A percentile compares a stretch with the other conserved stretches of the same genome.
Evolutionary conservation across 2,329 filamentous ascomycete species (phyloP).

Genomic region (Exophiala sp.): DNA sequence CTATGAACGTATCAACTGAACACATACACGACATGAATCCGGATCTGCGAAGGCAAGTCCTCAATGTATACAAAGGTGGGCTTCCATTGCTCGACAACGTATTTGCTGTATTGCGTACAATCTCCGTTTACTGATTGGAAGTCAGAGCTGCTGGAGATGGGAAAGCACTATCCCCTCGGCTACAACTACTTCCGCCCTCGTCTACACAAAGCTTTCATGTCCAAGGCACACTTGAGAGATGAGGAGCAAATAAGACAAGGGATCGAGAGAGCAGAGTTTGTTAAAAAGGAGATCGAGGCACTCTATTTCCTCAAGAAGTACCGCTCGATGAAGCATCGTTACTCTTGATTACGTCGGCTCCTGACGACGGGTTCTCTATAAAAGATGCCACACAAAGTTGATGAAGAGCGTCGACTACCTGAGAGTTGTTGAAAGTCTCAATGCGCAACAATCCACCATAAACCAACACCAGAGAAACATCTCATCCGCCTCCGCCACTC

Average conservation of each 20-base stretch:
- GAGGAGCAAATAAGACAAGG: conserved; percentile 69
- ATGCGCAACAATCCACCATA: too few species aligned
- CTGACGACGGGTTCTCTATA: background rate
- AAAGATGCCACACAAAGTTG: too few species aligned
- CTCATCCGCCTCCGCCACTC: too few species aligned
- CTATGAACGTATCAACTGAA: too few species aligned
- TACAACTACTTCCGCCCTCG: conserved; percentile 74
- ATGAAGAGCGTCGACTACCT: too few species aligned
- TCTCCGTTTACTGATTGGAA: background rate
- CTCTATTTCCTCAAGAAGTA: conserved; percentile 51
- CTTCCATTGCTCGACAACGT: background rate
- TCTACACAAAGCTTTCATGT: conserved; percentile 77
- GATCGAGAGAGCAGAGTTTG: conserved; percentile 74
- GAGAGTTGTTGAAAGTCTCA: too few species aligned
- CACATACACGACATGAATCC: too few species aligned
- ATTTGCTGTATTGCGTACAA: too few species aligned
- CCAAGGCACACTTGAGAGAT: conserved; percentile 63
- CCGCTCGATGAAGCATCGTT: conserved; percentile 23
- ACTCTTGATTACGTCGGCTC: conserved; percentile 14
- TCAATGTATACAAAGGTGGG: conserved; percentile 80
- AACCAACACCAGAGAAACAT: too few species aligned
- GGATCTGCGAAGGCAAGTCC: conserved; percentile 68
- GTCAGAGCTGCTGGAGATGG: conserved; percentile 74
- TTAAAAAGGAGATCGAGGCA: conserved; percentile 92
- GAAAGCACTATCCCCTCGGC: conserved; percentile 79